phyloP scores from a whole-genome alignment of 1,139 yeast genomes.

The Yamadazyma triangularis region DNA sequence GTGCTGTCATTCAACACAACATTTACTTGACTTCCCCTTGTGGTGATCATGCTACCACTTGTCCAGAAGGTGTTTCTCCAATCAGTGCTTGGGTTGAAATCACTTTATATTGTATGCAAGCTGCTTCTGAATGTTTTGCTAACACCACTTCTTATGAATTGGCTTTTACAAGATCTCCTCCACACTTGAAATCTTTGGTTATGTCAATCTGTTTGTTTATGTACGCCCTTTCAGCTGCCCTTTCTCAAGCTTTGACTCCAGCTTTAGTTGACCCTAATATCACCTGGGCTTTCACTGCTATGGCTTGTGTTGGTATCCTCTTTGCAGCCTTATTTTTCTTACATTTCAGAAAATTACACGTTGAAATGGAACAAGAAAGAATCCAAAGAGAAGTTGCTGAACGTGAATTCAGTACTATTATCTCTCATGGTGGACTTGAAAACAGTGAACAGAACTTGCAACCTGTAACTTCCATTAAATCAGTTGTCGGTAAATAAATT shows the following conservation, averaged over 20 bases:
- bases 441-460: slow-evolving; percentile 10
- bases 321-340: slow-evolving; percentile 39
- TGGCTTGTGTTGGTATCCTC: slow-evolving; percentile 19
- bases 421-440: slow-evolving; percentile 11
- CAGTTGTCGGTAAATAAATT: slow-evolving; percentile 14
- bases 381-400: slow-evolving; percentile 20
- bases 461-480: slow-evolving; percentile 14
- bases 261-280: slow-evolving; percentile 25
- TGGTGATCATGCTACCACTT: slow-evolving; percentile 42
- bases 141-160: slow-evolving; percentile 64
- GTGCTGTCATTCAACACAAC: slow-evolving; percentile 34
- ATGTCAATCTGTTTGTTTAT: slow-evolving; percentile 62
- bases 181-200: slow-evolving; percentile 62
- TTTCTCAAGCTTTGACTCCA: slow-evolving; percentile 51
- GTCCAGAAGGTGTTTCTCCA: slow-evolving; percentile 44
- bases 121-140: slow-evolving; percentile 67
- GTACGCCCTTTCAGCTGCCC: slow-evolving; percentile 56
- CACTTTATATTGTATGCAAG: slow-evolving; percentile 49
- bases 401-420: slow-evolving; percentile 3
- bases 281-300: slow-evolving; percentile 15
- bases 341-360: slow-evolving; percentile 51
- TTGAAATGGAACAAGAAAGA: slow-evolving; percentile 45
- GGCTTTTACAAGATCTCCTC: slow-evolving; percentile 69
- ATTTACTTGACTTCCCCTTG: slow-evolving; percentile 36
- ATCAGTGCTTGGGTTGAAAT: slow-evolving; percentile 55